These are phyloP conservation scores for Psilocybe cyanescens DNA, from an alignment of 768 basidiomycete species.

Conservation along the genomic window DNA sequence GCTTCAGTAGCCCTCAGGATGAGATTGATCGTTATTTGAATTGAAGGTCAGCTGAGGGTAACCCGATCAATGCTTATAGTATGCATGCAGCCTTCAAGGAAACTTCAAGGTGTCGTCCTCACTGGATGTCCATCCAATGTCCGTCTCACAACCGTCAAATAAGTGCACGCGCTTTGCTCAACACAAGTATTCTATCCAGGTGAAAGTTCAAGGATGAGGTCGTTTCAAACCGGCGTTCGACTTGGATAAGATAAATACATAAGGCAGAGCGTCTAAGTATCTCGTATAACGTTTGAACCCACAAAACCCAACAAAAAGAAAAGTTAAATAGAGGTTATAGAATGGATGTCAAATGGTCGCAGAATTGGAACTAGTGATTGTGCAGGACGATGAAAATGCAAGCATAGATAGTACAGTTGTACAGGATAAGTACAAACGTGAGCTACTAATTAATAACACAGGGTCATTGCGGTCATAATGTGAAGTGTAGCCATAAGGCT, in stretches of 20 bases:
- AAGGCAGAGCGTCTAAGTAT: background rate
- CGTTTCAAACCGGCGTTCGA: background rate
- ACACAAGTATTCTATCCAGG: no score
- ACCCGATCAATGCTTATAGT: conserved; percentile 13
- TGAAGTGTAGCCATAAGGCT: background rate
- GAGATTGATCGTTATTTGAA: background rate
- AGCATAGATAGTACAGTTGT: conserved; percentile 12
- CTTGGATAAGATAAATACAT: background rate
- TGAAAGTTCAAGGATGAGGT: no score
- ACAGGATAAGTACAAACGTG: conserved; percentile 15
- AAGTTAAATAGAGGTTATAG: conserved; percentile 6
- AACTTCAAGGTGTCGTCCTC: no score
- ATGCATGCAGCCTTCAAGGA: conserved; percentile 16
- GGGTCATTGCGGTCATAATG: conserved; percentile 13
- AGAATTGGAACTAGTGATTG: background rate
- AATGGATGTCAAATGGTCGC: background rate
- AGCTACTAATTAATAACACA: conserved; percentile 11
- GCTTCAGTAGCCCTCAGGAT: background rate
- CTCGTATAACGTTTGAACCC: background rate
- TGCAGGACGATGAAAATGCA: conserved; percentile 6
- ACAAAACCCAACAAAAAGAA: background rate
- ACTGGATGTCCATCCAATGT: no score
- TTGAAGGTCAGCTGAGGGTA: background rate
- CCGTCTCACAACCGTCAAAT: background rate
- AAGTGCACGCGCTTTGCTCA: no score